phyloP scores from a whole-genome alignment of 2,329 filamentous ascomycete genomes.

The Thermochaetoides dissita region DNA sequence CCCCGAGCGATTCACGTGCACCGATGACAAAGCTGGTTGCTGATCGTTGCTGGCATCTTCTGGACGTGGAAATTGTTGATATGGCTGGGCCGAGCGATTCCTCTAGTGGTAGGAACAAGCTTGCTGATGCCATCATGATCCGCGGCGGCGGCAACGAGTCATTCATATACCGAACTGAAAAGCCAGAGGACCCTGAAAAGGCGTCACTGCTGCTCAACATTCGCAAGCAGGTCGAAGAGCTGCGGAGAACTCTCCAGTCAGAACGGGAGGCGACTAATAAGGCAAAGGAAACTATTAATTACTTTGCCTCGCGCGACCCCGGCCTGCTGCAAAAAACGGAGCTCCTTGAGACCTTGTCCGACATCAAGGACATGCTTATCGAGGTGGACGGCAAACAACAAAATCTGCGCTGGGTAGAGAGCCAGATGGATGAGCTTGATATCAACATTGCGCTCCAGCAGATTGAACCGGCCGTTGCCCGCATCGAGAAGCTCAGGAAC shows the following conservation, averaged over 20 bases:
- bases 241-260: constrained; percentile 70
- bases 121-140: constrained; percentile 80
- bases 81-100: constrained; percentile 55
- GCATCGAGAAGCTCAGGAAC: constrained; percentile 71
- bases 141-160: constrained; percentile 66
- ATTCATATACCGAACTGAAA: constrained; percentile 87
- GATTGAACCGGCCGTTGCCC: constrained; percentile 70
- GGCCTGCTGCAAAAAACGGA: constrained; percentile 67
- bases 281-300: constrained; percentile 71
- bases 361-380: constrained; percentile 76
- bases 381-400: constrained; percentile 95
- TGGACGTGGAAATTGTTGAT: constrained; percentile 87
- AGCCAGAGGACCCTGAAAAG: constrained; percentile 67
- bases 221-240: constrained; percentile 80
- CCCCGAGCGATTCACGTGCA: constrained; percentile 30
- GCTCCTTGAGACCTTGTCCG: constrained; percentile 62
- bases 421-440: constrained; percentile 88
- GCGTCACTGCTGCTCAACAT: constrained; percentile 72
- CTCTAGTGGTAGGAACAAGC: constrained; percentile 43
- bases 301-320: constrained; percentile 66
- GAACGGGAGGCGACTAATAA: constrained; percentile 82
- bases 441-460: constrained; percentile 87
- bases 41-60: constrained; percentile 83
- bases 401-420: constrained; percentile 89
- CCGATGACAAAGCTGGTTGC: constrained; percentile 68